Base-by-base conservation (phyloP, 805 yeast species). In the Suhomyces prunicola region DNA sequence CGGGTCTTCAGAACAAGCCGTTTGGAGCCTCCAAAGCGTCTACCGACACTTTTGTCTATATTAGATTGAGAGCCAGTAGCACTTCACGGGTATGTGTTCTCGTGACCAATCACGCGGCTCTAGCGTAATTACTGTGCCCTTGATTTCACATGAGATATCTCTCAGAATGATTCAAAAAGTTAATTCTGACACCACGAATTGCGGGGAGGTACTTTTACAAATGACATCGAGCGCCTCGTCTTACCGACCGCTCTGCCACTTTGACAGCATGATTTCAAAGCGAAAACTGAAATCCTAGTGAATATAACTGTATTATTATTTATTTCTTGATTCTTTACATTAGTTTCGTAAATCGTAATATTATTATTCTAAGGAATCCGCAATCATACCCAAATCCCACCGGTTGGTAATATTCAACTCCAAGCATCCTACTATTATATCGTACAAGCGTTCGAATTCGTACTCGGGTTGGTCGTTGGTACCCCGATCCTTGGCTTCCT, bases 371-470 rank as follows among this genome's bases (percentile, higher is more conserved):
- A 54, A 27, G 12, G 54, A 24, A 23, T 50, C 50, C 9, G 39
- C 33, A 22, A 82, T 71, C 50, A 68, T 66, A 13, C 75, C 76
- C 41, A 84, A 68, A 52, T 72, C 77, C 76, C 83, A 74, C 53
- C 92, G 70, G 53, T 75, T 69, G n/a, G 77, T 71, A 29, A 79
- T 67, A 58, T 85, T 80, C 48, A 71, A 68, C 19, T 74, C 74
- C 59, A 88, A 71, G 59, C 90, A 84, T 2, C 87, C 85, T 23
- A 62, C 57, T 2, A 86, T 71, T 4, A 82, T 67, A 8, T 67
- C 67, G 39, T 54, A 63, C 41, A 69, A 27, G 71, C 73, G 66
- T 48, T 54, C 53, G 48, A 58, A 70, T 53, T 69, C 68, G 23
- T 8, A n/a, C 6, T 35, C 44, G 12, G 49, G 44, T 13, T 15